Conservation (phyloP, 192 early-diverging fungal genomes). For the Backusella australiensis region DNA sequence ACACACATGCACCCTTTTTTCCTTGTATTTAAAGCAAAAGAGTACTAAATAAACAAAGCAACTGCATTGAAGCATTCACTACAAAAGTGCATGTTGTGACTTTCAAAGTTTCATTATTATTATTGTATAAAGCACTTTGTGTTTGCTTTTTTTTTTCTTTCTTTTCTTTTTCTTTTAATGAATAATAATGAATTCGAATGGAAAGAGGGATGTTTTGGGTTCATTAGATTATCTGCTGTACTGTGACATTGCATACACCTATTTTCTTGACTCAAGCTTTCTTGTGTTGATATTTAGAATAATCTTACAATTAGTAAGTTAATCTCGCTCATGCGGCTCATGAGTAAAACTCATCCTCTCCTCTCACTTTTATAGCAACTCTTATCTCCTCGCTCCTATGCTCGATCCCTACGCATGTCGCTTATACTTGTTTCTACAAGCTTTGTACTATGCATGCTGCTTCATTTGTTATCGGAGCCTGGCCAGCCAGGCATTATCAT, state of each 20-base stretch:
- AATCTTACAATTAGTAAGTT: conserved; percentile 28
- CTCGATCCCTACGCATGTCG: conserved; percentile 27
- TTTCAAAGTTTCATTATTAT: not conserved
- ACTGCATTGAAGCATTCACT: not conserved
- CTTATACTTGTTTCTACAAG: conserved; percentile 20
- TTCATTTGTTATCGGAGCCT: conserved; percentile 19
- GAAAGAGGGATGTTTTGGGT: conserved; percentile 28
- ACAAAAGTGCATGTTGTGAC: not conserved
- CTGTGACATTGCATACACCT: conserved; percentile 34
- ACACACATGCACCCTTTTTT: too few species aligned
- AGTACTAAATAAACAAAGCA: not conserved
- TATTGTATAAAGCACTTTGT: not conserved
- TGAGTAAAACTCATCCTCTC: not conserved
- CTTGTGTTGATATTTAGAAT: conserved; percentile 25
- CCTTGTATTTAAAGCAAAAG: not conserved
- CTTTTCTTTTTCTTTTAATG: not conserved
- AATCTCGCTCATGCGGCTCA: not conserved
- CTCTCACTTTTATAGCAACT: conserved; percentile 14
- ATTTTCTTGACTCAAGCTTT: conserved; percentile 33
- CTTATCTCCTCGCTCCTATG: conserved; percentile 25
- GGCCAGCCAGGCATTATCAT: conserved; percentile 28
- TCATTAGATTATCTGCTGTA: conserved; percentile 36
- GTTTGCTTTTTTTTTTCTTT: not conserved
- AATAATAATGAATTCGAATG: conserved; percentile 23
- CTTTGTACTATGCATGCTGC: conserved; percentile 18